phyloP scores from a whole-genome alignment of 2,329 filamentous ascomycete species.

The Coniochaeta sp. region DNA sequence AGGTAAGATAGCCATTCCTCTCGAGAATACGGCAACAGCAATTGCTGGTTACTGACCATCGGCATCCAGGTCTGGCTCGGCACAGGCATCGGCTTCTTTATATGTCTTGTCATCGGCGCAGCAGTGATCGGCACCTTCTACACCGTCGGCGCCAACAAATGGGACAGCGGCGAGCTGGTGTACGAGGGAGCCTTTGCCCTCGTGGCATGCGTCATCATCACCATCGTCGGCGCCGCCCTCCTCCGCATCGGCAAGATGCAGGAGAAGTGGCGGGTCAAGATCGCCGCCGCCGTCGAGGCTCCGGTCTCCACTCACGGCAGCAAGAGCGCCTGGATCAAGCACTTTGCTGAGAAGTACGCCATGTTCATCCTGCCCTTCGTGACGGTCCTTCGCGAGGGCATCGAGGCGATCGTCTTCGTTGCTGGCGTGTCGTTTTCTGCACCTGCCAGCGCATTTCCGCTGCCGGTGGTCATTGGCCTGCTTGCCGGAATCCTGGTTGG shows the following conservation, averaged over 20 bases:
- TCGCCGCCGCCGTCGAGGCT: constrained; percentile 59
- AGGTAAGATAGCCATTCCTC: constrained; percentile 33
- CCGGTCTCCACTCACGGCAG: constrained; percentile 36
- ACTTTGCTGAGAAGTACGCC: constrained; percentile 67
- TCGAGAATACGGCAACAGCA: neutral
- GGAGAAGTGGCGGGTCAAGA: constrained; percentile 81
- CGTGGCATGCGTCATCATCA: constrained; percentile 72
- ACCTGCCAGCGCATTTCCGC: constrained; percentile 68
- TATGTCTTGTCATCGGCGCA: constrained; percentile 55
- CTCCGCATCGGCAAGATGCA: constrained; percentile 77
- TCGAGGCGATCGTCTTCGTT: constrained; percentile 81
- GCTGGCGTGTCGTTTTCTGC: constrained; percentile 73
- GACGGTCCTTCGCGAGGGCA: constrained; percentile 77
- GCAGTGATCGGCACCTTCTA: constrained; percentile 66
- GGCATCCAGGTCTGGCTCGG: constrained; percentile 57
- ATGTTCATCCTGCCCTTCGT: constrained; percentile 85
- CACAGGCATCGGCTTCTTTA: constrained; percentile 46
- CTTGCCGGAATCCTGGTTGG: constrained; percentile 60
- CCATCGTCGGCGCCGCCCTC: constrained; percentile 70
- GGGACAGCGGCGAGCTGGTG: constrained; percentile 61
- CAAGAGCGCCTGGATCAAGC: constrained; percentile 42
- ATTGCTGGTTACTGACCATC: neutral
- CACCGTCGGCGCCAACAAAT: constrained; percentile 56
- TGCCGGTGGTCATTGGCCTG: constrained; percentile 68
- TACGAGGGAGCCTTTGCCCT: constrained; percentile 78